Conservation (phyloP, 176 grass and related monocot genomes). For the Bonia amplexicaulis region DNA sequence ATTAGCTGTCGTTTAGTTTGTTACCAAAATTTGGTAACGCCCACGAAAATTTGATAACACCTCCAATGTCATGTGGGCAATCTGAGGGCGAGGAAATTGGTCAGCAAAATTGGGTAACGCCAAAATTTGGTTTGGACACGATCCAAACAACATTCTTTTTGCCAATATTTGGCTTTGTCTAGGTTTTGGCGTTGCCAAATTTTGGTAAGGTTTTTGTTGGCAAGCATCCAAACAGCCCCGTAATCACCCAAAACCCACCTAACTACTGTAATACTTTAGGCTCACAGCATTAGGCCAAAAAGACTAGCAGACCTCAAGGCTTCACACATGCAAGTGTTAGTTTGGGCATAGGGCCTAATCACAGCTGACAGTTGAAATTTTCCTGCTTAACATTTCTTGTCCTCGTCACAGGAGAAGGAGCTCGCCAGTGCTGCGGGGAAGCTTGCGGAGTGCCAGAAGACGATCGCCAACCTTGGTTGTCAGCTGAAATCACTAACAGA, state of each 20-base stretch:
- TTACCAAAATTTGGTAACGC: too few relatives aligned
- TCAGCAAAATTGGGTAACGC: too few relatives aligned
- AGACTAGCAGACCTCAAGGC: not conserved
- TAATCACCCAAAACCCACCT: not conserved
- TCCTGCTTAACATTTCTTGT: not conserved
- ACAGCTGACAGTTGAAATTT: not conserved
- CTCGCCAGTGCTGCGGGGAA: conserved; percentile 68
- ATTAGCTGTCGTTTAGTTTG: too few relatives aligned
- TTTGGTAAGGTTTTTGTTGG: too few relatives aligned
- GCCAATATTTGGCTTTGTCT: too few relatives aligned
- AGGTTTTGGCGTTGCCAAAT: too few relatives aligned
- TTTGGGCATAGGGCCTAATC: not conserved
- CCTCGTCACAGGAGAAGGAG: conserved; percentile 68
- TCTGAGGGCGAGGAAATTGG: too few relatives aligned
- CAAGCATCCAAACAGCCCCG: too few relatives aligned
- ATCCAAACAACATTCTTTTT: too few relatives aligned
- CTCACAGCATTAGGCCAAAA: not conserved
- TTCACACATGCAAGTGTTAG: not conserved
- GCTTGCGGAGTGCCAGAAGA: conserved; percentile 91
- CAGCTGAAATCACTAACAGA: conserved; percentile 85
- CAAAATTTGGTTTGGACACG: too few relatives aligned
- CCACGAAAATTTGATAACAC: too few relatives aligned
- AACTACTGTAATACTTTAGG: not conserved
- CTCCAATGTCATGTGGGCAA: too few relatives aligned
- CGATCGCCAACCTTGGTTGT: conserved; percentile 77